Evolutionary conservation across 441 rosid genomes (phyloP).

Genomic region (Aleurites moluccanus): DNA sequence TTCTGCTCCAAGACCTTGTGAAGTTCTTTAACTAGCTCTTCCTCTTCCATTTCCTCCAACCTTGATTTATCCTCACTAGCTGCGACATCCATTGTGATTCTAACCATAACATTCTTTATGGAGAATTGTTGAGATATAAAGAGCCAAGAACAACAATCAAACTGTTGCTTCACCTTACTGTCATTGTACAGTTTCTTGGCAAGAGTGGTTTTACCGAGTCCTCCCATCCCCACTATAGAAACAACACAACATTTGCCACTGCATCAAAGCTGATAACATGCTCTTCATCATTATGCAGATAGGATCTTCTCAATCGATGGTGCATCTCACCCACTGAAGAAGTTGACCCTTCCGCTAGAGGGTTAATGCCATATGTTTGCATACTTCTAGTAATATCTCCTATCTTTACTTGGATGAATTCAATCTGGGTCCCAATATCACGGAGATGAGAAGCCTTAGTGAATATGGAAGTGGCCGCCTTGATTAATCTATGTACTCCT

Average conservation of each 20-base stretch:
- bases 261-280: constrained; percentile 21
- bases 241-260: constrained; percentile 11
- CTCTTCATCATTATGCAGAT: constrained; percentile 15
- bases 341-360: neutral
- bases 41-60: no score
- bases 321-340: neutral
- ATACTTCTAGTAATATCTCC: neutral
- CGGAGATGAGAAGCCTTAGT: neutral
- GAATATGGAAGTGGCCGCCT: neutral
- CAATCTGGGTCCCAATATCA: no score
- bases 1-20: constrained; percentile 17
- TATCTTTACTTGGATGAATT: no score
- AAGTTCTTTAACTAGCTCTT: neutral
- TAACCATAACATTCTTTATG: constrained; percentile 19
- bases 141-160: constrained; percentile 34
- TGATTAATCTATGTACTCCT: no score
- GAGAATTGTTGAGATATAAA: constrained; percentile 35
- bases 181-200: constrained; percentile 18
- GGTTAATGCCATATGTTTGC: neutral
- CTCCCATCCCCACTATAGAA: constrained; percentile 28
- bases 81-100: constrained; percentile 13
- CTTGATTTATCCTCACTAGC: neutral
- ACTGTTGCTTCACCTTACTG: constrained; percentile 8
- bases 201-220: constrained; percentile 27
- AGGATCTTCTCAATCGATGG: constrained; percentile 5